Percentiles rank a stretch among this genome's conserved stretches.
Conservation (phyloP, 139 green algal species). For the Tetraselmis striata region DNA sequence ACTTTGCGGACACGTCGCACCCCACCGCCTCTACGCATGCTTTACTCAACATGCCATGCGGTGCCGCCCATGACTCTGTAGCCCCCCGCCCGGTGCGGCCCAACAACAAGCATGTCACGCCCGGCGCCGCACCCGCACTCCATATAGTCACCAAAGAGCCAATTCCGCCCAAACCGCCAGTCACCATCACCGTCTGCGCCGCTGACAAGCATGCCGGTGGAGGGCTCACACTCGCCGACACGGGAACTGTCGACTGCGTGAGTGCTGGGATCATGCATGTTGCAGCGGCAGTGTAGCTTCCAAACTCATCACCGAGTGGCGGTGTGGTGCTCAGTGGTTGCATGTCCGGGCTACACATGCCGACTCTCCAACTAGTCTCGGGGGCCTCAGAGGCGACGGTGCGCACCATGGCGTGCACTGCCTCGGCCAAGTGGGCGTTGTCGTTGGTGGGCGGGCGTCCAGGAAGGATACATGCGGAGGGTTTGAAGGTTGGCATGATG, state of each 20-base stretch:
- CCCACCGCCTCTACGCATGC: background rate
- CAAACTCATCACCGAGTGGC: background rate
- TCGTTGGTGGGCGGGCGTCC: no score
- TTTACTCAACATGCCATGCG: no score
- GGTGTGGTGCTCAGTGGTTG: background rate
- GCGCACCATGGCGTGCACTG: background rate
- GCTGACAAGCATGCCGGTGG: no score
- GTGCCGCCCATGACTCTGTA: no score
- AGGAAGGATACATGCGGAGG: no score
- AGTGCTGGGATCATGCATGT: background rate
- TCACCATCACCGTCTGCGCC: background rate
- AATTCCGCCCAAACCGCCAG: background rate
- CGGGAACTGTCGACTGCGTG: no score
- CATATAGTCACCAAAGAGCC: background rate
- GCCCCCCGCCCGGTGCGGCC: background rate
- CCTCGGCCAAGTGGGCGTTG: no score
- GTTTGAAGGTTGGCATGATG: background rate
- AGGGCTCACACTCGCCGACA: no score
- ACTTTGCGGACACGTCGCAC: background rate
- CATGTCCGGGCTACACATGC: background rate
- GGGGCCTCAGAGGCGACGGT: background rate
- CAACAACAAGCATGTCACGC: background rate
- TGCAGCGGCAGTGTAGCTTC: background rate
- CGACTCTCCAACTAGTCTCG: background rate
- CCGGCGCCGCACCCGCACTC: background rate